A percentile compares a stretch with the other conserved stretches of the same genome.
phyloP scores from a whole-genome alignment of 129 eudicot genomes.

The Tanacetum coccineum region DNA sequence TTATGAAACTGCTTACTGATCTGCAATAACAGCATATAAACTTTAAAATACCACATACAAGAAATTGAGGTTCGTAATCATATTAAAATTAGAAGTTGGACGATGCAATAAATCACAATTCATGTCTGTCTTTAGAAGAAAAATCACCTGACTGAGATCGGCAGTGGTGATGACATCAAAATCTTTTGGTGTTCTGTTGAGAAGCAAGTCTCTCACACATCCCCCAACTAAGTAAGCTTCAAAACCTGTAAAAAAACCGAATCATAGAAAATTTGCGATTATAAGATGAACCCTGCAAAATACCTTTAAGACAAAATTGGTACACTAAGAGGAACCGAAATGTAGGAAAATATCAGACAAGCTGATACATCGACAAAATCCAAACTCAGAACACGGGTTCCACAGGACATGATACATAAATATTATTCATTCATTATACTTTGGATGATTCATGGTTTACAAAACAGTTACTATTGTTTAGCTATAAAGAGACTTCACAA shows the following conservation, averaged over 20 bases:
- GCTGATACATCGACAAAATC: neutral
- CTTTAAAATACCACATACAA: constrained; percentile 3
- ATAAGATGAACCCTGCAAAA: neutral
- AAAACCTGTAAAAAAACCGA: constrained; percentile 47
- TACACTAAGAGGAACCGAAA: neutral
- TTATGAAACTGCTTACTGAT: constrained; percentile 45
- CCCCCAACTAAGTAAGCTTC: constrained; percentile 97
- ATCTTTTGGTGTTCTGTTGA: constrained; percentile 77
- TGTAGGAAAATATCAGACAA: neutral
- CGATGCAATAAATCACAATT: constrained; percentile 12
- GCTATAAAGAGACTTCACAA: no score
- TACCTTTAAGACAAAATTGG: neutral
- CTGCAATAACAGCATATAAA: constrained; percentile 30
- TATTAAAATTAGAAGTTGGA: neutral
- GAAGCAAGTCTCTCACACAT: constrained; percentile 87
- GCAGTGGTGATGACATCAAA: constrained; percentile 91
- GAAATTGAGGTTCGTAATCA: neutral
- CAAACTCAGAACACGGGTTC: neutral
- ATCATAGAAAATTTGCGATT: neutral
- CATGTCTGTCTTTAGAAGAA: constrained; percentile 10
- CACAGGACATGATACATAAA: no score
- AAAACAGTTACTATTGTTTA: no score
- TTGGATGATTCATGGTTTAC: no score
- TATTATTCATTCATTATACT: no score
- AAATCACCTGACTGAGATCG: constrained; percentile 51